These are phyloP conservation scores for Hypseocharis bilobata DNA, from an alignment of 441 rosid genomes.

Conservation along the genomic window DNA sequence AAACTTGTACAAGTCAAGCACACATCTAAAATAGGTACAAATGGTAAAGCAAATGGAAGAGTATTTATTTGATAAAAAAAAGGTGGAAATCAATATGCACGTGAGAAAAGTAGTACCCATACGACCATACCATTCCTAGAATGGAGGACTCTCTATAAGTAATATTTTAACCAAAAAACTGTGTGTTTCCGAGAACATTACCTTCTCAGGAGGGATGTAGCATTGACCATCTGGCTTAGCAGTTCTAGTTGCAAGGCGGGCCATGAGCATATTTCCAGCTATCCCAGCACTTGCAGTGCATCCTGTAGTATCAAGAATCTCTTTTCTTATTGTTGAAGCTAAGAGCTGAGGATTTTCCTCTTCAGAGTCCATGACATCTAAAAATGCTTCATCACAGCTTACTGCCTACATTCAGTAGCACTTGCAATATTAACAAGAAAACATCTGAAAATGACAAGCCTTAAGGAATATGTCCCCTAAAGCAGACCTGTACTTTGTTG, in stretches of 20 bases:
- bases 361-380: conserved; percentile 48
- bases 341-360: conserved; percentile 50
- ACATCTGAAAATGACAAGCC: conserved; percentile 11
- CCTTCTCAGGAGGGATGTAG: conserved; percentile 55
- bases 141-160: too few species aligned
- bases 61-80: not conserved
- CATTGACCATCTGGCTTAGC: conserved; percentile 94
- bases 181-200: conserved; percentile 12
- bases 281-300: conserved; percentile 91
- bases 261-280: conserved; percentile 85
- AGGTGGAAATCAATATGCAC: not conserved
- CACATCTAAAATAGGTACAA: too few species aligned
- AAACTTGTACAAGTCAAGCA: too few species aligned
- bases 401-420: conserved; percentile 51
- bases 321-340: conserved; percentile 63
- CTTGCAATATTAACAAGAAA: conserved; percentile 16
- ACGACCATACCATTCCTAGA: too few species aligned
- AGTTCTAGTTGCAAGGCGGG: conserved; percentile 83
- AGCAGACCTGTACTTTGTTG: conserved; percentile 64
- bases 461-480: conserved; percentile 15
- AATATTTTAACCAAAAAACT: too few species aligned
- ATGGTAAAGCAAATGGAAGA: too few species aligned
- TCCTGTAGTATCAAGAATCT: conserved; percentile 66
- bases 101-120: too few species aligned
- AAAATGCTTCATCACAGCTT: conserved; percentile 94